phyloP scores from a whole-genome alignment of 441 rosid species.

The Isatis lusitanica region DNA sequence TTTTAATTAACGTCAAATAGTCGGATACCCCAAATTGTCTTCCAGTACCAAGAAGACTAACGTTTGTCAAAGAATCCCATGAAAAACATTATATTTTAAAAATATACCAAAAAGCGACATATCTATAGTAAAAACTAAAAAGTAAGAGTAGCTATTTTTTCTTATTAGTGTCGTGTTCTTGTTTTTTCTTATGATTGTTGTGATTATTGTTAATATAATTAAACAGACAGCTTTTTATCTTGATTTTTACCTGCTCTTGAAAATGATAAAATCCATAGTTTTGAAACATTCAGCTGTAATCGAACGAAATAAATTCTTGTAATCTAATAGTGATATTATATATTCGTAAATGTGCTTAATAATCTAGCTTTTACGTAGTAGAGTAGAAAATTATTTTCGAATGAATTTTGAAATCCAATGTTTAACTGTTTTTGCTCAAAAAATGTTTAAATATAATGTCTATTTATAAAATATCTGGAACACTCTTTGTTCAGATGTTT shows the following conservation, averaged over 20 bases:
- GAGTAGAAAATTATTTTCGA: background rate
- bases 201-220: background rate
- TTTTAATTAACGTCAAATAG: conserved; percentile 15
- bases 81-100: background rate
- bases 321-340: background rate
- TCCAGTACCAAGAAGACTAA: conserved; percentile 48
- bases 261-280: conserved; percentile 16
- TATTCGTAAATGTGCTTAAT: background rate
- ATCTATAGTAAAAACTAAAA: background rate
- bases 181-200: too few species aligned
- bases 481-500: background rate
- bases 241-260: conserved; percentile 34
- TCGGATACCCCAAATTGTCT: conserved; percentile 52
- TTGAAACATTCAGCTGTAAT: background rate
- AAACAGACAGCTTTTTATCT: conserved; percentile 35
- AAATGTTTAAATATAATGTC: too few species aligned
- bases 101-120: background rate
- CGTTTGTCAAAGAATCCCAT: conserved; percentile 68
- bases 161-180: conserved; percentile 16
- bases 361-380: background rate
- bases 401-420: background rate
- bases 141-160: background rate
- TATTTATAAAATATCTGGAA: too few species aligned
- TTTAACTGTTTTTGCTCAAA: background rate
- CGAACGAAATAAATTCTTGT: background rate